Evolutionary conservation across 2,329 filamentous ascomycete species (phyloP).

Genomic region (Colletotrichum phormii): DNA sequence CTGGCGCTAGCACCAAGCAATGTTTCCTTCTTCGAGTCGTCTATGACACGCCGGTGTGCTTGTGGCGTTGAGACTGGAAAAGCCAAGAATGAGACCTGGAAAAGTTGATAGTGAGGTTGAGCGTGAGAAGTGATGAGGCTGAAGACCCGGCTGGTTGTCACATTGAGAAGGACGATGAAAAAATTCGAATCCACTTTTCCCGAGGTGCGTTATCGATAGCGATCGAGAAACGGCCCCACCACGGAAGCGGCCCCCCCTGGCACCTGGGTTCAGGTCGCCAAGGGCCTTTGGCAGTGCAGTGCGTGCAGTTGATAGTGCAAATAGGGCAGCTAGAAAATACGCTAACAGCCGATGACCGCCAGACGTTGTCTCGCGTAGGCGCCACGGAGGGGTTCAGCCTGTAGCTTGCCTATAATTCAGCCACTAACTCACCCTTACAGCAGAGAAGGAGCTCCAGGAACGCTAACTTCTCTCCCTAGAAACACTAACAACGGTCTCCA

Average conservation of each 20-base stretch:
- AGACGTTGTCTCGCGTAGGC: not conserved
- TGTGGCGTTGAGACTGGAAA: constrained; percentile 19
- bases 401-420: not conserved
- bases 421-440: constrained; percentile 12
- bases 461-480: not conserved
- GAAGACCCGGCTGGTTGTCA: not conserved
- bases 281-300: not conserved
- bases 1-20: not conserved
- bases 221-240: not conserved
- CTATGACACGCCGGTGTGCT: constrained; percentile 5
- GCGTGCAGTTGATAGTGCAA: not conserved
- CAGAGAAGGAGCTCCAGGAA: not conserved
- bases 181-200: constrained; percentile 25
- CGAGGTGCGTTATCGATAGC: constrained; percentile 28
- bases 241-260: not conserved
- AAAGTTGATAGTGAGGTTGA: not conserved
- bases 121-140: constrained; percentile 5
- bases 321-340: not conserved
- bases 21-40: not conserved
- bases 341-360: constrained; percentile 8
- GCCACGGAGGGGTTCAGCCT: not conserved
- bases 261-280: not conserved
- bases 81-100: not conserved
- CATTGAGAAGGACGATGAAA: constrained; percentile 19
- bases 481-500: constrained; percentile 10